Percentiles rank a stretch among this genome's conserved stretches.
Conservation (phyloP, 2,329 filamentous ascomycete genomes). For the Trichoderma citrinoviride region DNA sequence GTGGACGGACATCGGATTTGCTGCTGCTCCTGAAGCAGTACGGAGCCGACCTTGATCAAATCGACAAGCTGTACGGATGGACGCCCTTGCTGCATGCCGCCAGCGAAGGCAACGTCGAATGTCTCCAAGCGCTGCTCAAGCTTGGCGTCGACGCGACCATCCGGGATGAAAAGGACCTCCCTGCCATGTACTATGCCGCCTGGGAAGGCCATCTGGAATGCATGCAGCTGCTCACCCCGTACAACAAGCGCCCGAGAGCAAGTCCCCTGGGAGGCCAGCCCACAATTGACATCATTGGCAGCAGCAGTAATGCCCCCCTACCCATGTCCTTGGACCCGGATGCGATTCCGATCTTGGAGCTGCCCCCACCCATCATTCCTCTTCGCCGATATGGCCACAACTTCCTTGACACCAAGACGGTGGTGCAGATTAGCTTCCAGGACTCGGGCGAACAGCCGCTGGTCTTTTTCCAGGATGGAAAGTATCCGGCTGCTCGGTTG, state of each 20-base stretch:
- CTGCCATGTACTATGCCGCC: slow-evolving; percentile 96
- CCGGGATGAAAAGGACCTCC: slow-evolving; percentile 86
- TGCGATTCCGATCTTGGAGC: slow-evolving; percentile 84
- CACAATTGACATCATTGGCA: slow-evolving; percentile 44
- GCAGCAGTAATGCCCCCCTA: slow-evolving; percentile 51
- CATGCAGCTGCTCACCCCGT: slow-evolving; percentile 78
- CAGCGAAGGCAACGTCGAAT: slow-evolving; percentile 90
- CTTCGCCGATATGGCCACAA: slow-evolving; percentile 94
- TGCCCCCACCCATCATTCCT: slow-evolving; percentile 95
- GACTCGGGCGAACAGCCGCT: slow-evolving; percentile 73
- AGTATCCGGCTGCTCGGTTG: slow-evolving; percentile 89
- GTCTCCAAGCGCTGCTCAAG: slow-evolving; percentile 76
- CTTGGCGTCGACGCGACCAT: slow-evolving; percentile 75
- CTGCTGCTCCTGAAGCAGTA: slow-evolving; percentile 78
- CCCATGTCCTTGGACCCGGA: slow-evolving; percentile 74
- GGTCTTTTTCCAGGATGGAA: slow-evolving; percentile 94
- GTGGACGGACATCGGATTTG: slow-evolving; percentile 76
- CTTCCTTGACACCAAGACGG: slow-evolving; percentile 96
- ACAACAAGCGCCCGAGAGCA: slow-evolving; percentile 44
- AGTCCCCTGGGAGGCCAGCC: slow-evolving; percentile 47
- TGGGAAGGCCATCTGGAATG: slow-evolving; percentile 97
- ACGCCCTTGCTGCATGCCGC: slow-evolving; percentile 94
- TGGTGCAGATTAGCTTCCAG: slow-evolving; percentile 89
- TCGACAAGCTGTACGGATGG: slow-evolving; percentile 96
- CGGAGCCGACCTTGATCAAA: slow-evolving; percentile 85